Conservation (phyloP, 2,329 filamentous ascomycete species). For the Fusarium irregulare region DNA sequence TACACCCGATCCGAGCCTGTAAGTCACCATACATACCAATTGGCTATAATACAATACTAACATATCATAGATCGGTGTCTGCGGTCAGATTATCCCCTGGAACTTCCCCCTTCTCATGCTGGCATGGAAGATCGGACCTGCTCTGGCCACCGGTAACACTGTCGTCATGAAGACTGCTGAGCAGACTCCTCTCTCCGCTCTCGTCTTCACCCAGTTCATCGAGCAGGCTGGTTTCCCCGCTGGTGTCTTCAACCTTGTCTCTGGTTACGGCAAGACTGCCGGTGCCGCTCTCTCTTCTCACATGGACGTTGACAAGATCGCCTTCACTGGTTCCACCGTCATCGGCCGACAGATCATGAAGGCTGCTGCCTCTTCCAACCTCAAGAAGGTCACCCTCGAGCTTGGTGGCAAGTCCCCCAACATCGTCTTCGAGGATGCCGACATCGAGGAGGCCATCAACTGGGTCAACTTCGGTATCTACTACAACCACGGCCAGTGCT, state of each 20-base stretch:
- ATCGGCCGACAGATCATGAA: constrained; percentile 84
- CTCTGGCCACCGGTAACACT: constrained; percentile 77
- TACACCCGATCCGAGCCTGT: constrained; percentile 82
- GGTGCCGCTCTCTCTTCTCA: constrained; percentile 81
- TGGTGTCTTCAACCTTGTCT: constrained; percentile 81
- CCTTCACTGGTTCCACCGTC: constrained; percentile 82
- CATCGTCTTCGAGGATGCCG: constrained; percentile 82
- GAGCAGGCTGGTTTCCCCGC: constrained; percentile 83
- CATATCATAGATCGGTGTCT: constrained; percentile 69
- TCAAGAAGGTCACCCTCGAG: constrained; percentile 86
- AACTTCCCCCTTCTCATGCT: constrained; percentile 87
- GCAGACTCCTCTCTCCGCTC: constrained; percentile 78
- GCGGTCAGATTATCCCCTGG: constrained; percentile 90
- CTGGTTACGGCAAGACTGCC: constrained; percentile 81
- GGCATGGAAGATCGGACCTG: constrained; percentile 84
- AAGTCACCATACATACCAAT: constrained; percentile 44
- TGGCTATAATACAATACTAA: constrained; percentile 16
- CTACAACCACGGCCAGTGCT: constrained; percentile 73
- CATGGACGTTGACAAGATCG: constrained; percentile 86
- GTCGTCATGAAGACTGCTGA: constrained; percentile 80
- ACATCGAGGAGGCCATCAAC: constrained; percentile 80
- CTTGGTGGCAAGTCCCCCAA: constrained; percentile 84
- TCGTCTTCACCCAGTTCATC: constrained; percentile 72
- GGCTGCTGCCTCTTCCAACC: constrained; percentile 79
- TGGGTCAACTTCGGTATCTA: constrained; percentile 81